Base-by-base conservation (phyloP, 345 rosid species). In the Arabis alpina region DNA sequence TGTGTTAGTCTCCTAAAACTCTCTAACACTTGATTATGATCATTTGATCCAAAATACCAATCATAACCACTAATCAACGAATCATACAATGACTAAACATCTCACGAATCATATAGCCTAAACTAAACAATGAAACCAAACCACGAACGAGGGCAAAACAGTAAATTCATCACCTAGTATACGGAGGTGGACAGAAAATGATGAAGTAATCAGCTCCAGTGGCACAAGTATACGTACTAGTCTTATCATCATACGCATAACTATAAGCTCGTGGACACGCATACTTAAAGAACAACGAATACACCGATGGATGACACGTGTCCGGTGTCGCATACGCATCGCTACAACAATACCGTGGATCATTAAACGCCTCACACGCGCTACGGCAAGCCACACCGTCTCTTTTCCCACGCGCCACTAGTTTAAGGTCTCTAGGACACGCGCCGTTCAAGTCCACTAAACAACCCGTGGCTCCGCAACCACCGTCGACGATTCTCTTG, bases 181-280 rank as follows among this genome's bases (percentile, higher is more conserved):
- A 88, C 10, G 98, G 98, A 39, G 81, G 84, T 6, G 98, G 98
- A 79, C 98, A 91, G 73, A 93, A 91, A 37, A 86, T 80, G 81
- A 93, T 80, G 10, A 62, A 50, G 56, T 93, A 93, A 62, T 86
- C 87, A 2, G 92, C 86, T 2, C 82, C 78, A 3, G 85, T 82
- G 4, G 83, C 84, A 55, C 97, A 93, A 4, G 94, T 87, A 82
- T 88, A 91, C 1, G 96, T 91, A 70, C 97, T 93, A 36, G 96
- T 93, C 82, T 70, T 76, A 32, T 93, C 98, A 11, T 93, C 97
- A 42, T 93, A 93, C 4, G 96, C 96, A 43, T 88, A 93, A 82
- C 96, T 91, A 34, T 91, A 93, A 27, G 97, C 82, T 47, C 97
- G 92, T 10, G 98, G 98, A 70, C 97, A 93, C 12, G 96, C 91